Evolutionary conservation across 352 stramenopile genomes (phyloP).

Genomic region (Phytophthora megakarya): DNA sequence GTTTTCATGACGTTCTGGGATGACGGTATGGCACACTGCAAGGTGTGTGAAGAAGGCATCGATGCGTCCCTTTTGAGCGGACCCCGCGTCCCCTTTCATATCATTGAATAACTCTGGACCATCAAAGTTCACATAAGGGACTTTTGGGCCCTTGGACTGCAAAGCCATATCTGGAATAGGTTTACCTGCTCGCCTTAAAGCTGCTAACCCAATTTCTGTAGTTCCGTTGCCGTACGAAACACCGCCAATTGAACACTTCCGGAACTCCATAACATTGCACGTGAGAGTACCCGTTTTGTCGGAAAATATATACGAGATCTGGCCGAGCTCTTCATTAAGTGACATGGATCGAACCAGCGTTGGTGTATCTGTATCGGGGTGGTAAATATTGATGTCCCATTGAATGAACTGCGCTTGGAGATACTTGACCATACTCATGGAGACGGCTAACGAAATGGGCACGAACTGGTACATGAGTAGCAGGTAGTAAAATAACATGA

Average conservation of each 20-base stretch:
- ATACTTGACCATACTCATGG: constrained; percentile 96
- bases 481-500: constrained; percentile 94
- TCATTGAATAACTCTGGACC: constrained; percentile 67
- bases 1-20: constrained; percentile 92
- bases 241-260: constrained; percentile 92
- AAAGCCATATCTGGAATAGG: constrained; percentile 43
- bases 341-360: constrained; percentile 93
- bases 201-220: constrained; percentile 79
- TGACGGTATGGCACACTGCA: constrained; percentile 95
- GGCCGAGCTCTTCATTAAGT: constrained; percentile 94
- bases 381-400: constrained; percentile 94
- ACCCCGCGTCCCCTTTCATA: constrained; percentile 60
- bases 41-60: constrained; percentile 88
- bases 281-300: constrained; percentile 99
- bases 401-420: constrained; percentile 95
- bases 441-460: constrained; percentile 97
- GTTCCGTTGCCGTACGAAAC: constrained; percentile 89
- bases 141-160: constrained; percentile 28
- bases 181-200: constrained; percentile 64
- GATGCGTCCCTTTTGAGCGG: constrained; percentile 54
- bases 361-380: constrained; percentile 85
- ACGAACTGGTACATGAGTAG: constrained; percentile 98
- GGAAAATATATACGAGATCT: constrained; percentile 99
- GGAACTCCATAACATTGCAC: constrained; percentile 99
- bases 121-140: constrained; percentile 84